phyloP scores from a whole-genome alignment of 2,329 filamentous ascomycete genomes.

The Exophiala alcalophila region DNA sequence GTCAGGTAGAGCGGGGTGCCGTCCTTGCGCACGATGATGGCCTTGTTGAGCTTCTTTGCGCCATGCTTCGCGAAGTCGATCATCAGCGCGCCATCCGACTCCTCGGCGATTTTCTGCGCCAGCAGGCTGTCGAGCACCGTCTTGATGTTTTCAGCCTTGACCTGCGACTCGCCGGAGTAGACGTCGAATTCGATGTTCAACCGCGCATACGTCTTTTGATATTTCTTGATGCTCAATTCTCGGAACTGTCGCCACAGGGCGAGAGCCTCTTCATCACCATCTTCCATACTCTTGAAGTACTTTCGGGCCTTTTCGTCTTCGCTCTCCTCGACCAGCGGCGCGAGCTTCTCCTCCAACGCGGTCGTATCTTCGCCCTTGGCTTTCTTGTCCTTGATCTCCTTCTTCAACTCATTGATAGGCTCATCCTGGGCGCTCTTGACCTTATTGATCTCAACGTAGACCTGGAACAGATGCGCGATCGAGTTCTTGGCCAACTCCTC shows the following conservation, averaged over 20 bases:
- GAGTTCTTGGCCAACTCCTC: conserved; percentile 59
- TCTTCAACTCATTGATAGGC: conserved; percentile 54
- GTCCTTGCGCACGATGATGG: conserved; percentile 64
- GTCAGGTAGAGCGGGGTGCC: conserved; percentile 68
- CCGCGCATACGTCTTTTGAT: conserved; percentile 61
- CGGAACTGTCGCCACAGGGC: conserved; percentile 63
- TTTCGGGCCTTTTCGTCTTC: conserved; percentile 51
- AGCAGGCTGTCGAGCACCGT: conserved; percentile 58
- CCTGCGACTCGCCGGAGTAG: conserved; percentile 67
- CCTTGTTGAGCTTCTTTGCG: conserved; percentile 65
- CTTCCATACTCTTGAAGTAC: conserved; percentile 68
- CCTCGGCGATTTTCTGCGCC: conserved; percentile 60
- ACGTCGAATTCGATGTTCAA: conserved; percentile 65
- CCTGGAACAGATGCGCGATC: conserved; percentile 63
- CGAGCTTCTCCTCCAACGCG: conserved; percentile 45
- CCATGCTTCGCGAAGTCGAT: conserved; percentile 68
- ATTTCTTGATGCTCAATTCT: conserved; percentile 62
- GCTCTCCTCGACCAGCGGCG: conserved; percentile 49
- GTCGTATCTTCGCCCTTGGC: conserved; percentile 49
- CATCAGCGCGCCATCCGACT: conserved; percentile 64
- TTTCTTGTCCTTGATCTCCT: conserved; percentile 48
- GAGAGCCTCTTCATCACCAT: conserved; percentile 58
- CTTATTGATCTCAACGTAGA: conserved; percentile 63
- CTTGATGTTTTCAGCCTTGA: conserved; percentile 61
- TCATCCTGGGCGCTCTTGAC: conserved; percentile 56